Evolutionary conservation across 1,284 basidiomycete genomes (phyloP).

Genomic region (Naganishia sp.): DNA sequence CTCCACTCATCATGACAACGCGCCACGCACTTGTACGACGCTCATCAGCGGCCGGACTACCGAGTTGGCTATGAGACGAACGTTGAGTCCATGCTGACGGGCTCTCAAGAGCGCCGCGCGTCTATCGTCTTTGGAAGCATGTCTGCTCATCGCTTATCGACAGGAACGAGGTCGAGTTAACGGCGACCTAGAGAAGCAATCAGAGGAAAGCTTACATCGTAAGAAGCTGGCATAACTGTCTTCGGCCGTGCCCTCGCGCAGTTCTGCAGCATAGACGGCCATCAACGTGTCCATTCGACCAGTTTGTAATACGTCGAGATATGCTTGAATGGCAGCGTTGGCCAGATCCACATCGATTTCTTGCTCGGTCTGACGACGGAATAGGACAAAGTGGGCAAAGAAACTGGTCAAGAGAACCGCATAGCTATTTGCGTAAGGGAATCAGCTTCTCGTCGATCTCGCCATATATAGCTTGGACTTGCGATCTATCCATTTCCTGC

Average conservation of each 20-base stretch:
- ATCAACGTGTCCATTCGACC: constrained; percentile 84
- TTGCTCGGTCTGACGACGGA: constrained; percentile 77
- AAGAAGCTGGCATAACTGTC: constrained; percentile 92
- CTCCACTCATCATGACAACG: constrained; percentile 21
- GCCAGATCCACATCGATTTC: constrained; percentile 70
- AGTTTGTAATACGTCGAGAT: constrained; percentile 81
- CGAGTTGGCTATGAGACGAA: constrained; percentile 74
- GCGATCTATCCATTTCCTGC: constrained; percentile 28
- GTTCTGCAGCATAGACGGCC: constrained; percentile 86
- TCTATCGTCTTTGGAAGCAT: constrained; percentile 67
- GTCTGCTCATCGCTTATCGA: constrained; percentile 66
- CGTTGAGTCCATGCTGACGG: constrained; percentile 78
- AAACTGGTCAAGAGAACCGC: constrained; percentile 66
- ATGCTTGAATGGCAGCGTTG: constrained; percentile 82
- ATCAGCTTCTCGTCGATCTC: background rate
- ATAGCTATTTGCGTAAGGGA: constrained; percentile 17
- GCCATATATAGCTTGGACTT: background rate
- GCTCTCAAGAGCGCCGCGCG: constrained; percentile 74
- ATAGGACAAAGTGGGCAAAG: constrained; percentile 92
- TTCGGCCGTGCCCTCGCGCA: constrained; percentile 83
- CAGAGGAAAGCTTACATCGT: constrained; percentile 54
- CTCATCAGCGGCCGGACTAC: constrained; percentile 76
- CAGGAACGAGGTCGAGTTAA: background rate
- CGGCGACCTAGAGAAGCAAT: background rate
- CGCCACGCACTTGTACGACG: constrained; percentile 64